phyloP scores from a whole-genome alignment of 108 stramenopile genomes.

The Epithemia pelagica region DNA sequence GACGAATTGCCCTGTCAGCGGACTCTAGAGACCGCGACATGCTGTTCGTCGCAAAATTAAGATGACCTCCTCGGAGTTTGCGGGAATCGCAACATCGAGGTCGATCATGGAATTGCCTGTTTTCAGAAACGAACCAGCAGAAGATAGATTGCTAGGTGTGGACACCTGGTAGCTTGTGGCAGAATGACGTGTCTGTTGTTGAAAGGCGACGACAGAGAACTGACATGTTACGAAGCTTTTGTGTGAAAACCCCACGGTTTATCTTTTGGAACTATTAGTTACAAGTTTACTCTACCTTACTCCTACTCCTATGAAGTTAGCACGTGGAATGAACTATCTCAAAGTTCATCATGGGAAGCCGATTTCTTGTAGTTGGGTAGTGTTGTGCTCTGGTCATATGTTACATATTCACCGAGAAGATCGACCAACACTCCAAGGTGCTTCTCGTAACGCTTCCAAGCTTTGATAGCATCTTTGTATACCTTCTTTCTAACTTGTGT shows the following conservation, averaged over 20 bases:
- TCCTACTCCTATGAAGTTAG: no score
- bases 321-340: no score
- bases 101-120: background rate
- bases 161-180: background rate
- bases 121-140: background rate
- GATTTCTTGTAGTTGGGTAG: constrained; percentile 11
- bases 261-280: no score
- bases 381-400: constrained; percentile 45
- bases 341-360: background rate
- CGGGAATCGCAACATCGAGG: background rate
- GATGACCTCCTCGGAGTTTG: background rate
- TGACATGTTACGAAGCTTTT: background rate
- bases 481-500: constrained; percentile 77
- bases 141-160: background rate
- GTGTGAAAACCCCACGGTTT: background rate
- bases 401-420: constrained; percentile 34
- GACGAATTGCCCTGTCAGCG: constrained; percentile 63
- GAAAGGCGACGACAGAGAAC: background rate
- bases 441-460: constrained; percentile 66
- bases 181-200: background rate
- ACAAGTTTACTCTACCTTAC: no score
- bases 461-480: constrained; percentile 69
- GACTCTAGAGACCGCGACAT: constrained; percentile 33
- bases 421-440: constrained; percentile 38
- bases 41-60: constrained; percentile 36